Conservation (phyloP, 805 yeast species). For the Myxozyma udenii region DNA sequence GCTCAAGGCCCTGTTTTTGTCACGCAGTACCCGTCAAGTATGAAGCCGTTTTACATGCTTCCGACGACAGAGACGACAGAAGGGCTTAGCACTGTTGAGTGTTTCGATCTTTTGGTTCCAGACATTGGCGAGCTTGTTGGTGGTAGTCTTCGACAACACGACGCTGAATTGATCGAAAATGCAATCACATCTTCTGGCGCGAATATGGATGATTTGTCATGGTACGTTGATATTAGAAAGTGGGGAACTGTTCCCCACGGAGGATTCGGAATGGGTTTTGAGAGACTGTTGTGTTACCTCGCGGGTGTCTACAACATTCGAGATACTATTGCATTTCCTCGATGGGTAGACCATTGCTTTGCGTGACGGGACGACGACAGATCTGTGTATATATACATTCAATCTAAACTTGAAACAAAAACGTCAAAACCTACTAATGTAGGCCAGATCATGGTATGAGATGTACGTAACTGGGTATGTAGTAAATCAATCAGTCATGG, state of each 20-base stretch:
- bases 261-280: conserved; percentile 95
- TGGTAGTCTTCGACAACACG: conserved; percentile 86
- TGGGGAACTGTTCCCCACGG: conserved; percentile 92
- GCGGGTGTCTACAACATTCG: conserved; percentile 73
- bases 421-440: too few relatives aligned
- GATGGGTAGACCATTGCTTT: conserved; percentile 56
- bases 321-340: conserved; percentile 84
- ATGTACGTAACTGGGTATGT: too few relatives aligned
- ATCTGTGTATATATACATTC: neutral
- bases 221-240: conserved; percentile 75
- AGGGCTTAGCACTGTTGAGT: conserved; percentile 66
- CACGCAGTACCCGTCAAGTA: conserved; percentile 74
- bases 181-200: conserved; percentile 57
- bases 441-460: too few relatives aligned
- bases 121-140: conserved; percentile 92
- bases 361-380: conserved; percentile 11
- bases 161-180: conserved; percentile 45
- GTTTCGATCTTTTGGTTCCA: conserved; percentile 86
- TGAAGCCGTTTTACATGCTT: conserved; percentile 93
- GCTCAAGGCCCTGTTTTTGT: conserved; percentile 79
- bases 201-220: conserved; percentile 55
- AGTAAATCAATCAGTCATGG: too few relatives aligned
- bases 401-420: too few relatives aligned
- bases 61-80: conserved; percentile 38
- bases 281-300: conserved; percentile 72